Conservation (phyloP, 371 early-diverging fungal genomes). For the Haplosporangium sp. region DNA sequence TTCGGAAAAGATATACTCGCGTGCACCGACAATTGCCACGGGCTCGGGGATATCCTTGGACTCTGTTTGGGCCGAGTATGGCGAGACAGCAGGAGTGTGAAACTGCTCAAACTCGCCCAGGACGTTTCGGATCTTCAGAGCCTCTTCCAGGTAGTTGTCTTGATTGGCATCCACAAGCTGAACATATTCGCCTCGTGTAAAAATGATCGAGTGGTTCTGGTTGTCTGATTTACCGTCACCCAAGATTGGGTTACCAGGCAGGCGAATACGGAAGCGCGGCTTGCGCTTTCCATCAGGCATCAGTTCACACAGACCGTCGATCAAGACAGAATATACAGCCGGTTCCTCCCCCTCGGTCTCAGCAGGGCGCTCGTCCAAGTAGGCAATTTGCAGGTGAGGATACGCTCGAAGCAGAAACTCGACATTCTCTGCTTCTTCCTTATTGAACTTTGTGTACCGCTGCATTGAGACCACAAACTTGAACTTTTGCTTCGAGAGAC, state of each 20-base stretch:
- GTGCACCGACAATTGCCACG: constrained; percentile 91
- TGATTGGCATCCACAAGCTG: constrained; percentile 93
- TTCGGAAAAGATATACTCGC: constrained; percentile 93
- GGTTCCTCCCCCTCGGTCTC: constrained; percentile 64
- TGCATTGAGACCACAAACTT: constrained; percentile 92
- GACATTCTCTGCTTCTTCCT: constrained; percentile 81
- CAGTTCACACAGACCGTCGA: constrained; percentile 79
- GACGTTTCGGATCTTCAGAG: constrained; percentile 87
- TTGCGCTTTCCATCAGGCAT: constrained; percentile 75
- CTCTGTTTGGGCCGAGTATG: constrained; percentile 68
- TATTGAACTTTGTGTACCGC: constrained; percentile 80
- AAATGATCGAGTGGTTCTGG: constrained; percentile 89
- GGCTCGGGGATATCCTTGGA: constrained; percentile 67
- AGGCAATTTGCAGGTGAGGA: constrained; percentile 86
- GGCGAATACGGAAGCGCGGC: constrained; percentile 79
- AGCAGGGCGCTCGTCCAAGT: constrained; percentile 76
- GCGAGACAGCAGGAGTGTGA: constrained; percentile 71
- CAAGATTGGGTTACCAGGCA: constrained; percentile 90
- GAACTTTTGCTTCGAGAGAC: constrained; percentile 81
- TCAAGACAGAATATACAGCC: constrained; percentile 75
- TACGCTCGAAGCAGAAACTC: constrained; percentile 83
- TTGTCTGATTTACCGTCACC: constrained; percentile 95
- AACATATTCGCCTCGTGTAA: constrained; percentile 86
- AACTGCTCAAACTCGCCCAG: constrained; percentile 89
- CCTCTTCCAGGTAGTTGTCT: constrained; percentile 92